Evolutionary conservation across 108 stramenopile species (phyloP).

Genomic region (Fragilaria radians): DNA sequence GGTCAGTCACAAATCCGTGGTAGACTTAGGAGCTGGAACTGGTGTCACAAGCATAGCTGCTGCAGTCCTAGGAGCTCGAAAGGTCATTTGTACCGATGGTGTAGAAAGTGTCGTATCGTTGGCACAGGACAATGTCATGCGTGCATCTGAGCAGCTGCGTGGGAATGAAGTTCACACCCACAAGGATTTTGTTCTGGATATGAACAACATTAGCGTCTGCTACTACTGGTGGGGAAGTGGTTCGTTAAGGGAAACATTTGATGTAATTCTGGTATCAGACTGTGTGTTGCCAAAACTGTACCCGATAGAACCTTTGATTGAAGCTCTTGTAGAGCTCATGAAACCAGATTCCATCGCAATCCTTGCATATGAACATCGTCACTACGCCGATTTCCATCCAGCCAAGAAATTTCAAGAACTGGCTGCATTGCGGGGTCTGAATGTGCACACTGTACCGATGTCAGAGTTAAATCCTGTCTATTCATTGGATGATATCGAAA

Average conservation of each 20-base stretch:
- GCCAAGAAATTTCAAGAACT: slow-evolving; percentile 39
- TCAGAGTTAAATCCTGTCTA: slow-evolving; percentile 45
- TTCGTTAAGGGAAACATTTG: slow-evolving; percentile 28
- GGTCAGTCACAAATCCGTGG: slow-evolving; percentile 35
- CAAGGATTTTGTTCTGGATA: not conserved
- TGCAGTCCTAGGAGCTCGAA: slow-evolving; percentile 58
- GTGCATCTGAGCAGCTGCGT: slow-evolving; percentile 16
- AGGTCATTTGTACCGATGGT: slow-evolving; percentile 78
- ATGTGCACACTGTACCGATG: slow-evolving; percentile 25
- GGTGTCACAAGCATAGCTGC: slow-evolving; percentile 75
- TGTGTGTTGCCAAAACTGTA: slow-evolving; percentile 90
- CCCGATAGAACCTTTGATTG: slow-evolving; percentile 82
- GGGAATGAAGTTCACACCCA: not conserved
- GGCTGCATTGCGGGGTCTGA: slow-evolving; percentile 23
- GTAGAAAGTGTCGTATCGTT: slow-evolving; percentile 57
- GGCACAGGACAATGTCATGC: slow-evolving; percentile 49
- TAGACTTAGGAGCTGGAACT: slow-evolving; percentile 80
- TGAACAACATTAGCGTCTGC: slow-evolving; percentile 14
- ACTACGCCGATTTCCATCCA: slow-evolving; percentile 62
- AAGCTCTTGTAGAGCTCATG: slow-evolving; percentile 60
- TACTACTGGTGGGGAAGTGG: slow-evolving; percentile 68
- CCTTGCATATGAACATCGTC: slow-evolving; percentile 57
- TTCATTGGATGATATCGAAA: slow-evolving; percentile 60
- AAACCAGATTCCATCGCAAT: slow-evolving; percentile 21
- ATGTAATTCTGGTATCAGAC: slow-evolving; percentile 73